These are phyloP conservation scores for Pholiota adiposa DNA, from an alignment of 1,284 basidiomycete species.

Conservation along the genomic window DNA sequence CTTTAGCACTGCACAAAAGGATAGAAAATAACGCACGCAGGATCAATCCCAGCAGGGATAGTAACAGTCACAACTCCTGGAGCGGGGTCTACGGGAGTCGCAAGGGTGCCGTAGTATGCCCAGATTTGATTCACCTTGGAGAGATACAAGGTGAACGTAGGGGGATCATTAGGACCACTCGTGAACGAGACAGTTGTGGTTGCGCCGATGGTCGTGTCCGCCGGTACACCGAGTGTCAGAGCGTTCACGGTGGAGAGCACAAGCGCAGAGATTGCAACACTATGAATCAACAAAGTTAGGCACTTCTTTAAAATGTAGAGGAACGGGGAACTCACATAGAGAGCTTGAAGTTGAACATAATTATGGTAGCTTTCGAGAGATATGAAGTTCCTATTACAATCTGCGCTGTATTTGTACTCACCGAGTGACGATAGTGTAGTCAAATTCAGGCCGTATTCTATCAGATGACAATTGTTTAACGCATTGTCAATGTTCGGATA, in stretches of 20 bases:
- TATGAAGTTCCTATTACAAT: too few relatives aligned
- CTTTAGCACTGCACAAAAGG: background rate
- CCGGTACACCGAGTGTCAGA: background rate
- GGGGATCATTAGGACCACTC: background rate
- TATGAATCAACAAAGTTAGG: background rate
- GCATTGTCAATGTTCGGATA: too few relatives aligned
- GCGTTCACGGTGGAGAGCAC: background rate
- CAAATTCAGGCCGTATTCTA: too few relatives aligned
- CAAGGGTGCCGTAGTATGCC: background rate
- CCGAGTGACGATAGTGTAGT: too few relatives aligned
- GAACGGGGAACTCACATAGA: too few relatives aligned
- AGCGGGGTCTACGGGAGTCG: background rate
- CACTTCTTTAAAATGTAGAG: too few relatives aligned
- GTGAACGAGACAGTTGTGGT: background rate
- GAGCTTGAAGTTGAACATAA: too few relatives aligned
- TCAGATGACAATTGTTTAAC: too few relatives aligned
- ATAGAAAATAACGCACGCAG: background rate
- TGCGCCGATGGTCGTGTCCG: background rate
- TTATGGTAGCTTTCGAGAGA: too few relatives aligned
- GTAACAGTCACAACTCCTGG: background rate
- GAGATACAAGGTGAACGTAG: background rate
- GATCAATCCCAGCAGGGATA: background rate
- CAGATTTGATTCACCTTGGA: background rate
- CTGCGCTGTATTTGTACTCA: too few relatives aligned
- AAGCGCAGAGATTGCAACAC: background rate